Percentiles rank a stretch among this genome's conserved stretches.
These are phyloP conservation scores for Chlorella vulgaris DNA, from an alignment of 139 green algal genomes.

Conservation along the genomic window DNA sequence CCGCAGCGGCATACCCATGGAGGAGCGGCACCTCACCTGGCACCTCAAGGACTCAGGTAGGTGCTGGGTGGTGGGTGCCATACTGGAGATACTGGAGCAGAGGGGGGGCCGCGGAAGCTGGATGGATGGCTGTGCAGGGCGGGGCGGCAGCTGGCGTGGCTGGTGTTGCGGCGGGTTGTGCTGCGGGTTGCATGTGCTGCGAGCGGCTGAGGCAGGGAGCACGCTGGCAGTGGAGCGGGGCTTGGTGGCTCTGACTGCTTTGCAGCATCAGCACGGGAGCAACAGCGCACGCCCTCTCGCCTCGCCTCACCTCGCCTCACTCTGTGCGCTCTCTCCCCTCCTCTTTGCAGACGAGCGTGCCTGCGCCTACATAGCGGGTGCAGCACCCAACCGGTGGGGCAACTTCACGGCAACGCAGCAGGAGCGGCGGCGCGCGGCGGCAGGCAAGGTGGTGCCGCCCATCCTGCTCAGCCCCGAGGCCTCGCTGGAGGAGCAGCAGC, in stretches of 20 bases:
- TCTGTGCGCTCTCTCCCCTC: too few species aligned
- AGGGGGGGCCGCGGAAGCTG: too few species aligned
- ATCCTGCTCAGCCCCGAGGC: slow-evolving; percentile 10
- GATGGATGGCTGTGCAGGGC: too few species aligned
- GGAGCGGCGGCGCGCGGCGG: slow-evolving; percentile 13
- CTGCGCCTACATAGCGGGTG: slow-evolving; percentile 89
- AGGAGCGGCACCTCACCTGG: slow-evolving; percentile 65
- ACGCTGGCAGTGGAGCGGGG: too few species aligned
- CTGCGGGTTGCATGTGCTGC: too few species aligned
- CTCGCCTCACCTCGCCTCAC: background rate
- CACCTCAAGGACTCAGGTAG: slow-evolving; percentile 68
- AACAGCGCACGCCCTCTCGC: too few species aligned
- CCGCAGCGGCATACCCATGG: slow-evolving; percentile 38
- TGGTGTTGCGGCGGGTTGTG: too few species aligned
- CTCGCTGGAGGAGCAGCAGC: slow-evolving; percentile 19
- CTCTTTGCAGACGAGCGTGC: slow-evolving; percentile 88
- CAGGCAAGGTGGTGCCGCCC: slow-evolving; percentile 34
- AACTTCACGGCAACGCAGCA: slow-evolving; percentile 52
- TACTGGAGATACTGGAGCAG: background rate
- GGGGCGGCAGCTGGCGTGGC: too few species aligned
- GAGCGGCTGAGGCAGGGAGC: too few species aligned
- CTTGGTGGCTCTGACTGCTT: too few species aligned
- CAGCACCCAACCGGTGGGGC: slow-evolving; percentile 85
- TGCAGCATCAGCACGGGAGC: too few species aligned
- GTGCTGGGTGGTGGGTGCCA: background rate